Conservation (phyloP, 495 filamentous ascomycete genomes). For the Copromyces sp. region DNA sequence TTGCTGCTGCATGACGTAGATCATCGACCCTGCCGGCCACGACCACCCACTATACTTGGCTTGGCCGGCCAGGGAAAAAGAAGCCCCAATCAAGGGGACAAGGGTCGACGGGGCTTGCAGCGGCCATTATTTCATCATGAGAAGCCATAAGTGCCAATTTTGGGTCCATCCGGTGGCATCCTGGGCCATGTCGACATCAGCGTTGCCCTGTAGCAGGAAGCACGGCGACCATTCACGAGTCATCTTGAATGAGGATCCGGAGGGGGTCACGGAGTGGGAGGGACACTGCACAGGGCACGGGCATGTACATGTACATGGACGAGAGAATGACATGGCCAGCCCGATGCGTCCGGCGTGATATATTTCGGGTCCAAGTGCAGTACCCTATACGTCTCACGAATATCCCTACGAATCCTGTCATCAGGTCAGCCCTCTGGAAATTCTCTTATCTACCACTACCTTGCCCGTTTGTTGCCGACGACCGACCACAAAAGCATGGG, state of each 20-base stretch:
- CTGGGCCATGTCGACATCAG: neutral
- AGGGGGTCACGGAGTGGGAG: neutral
- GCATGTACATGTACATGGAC: neutral
- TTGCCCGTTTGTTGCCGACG: neutral
- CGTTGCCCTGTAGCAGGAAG: neutral
- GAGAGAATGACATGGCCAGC: neutral
- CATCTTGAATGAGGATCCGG: neutral
- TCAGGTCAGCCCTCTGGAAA: neutral
- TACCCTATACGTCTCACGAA: neutral
- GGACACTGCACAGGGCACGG: neutral
- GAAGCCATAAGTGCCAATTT: neutral
- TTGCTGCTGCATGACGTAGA: conserved; percentile 6
- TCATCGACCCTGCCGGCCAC: neutral
- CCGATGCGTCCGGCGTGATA: neutral
- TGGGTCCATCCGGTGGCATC: neutral
- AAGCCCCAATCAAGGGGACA: neutral
- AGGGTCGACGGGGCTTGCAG: neutral
- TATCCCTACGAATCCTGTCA: neutral
- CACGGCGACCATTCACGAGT: neutral
- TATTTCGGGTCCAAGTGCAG: neutral
- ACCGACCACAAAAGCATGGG: neutral
- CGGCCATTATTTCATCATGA: neutral
- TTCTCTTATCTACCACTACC: neutral
- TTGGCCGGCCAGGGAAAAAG: neutral
- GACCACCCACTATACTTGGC: neutral